Base-by-base conservation (phyloP, 495 filamentous ascomycete species). In the Aspergillus mulundensis region DNA sequence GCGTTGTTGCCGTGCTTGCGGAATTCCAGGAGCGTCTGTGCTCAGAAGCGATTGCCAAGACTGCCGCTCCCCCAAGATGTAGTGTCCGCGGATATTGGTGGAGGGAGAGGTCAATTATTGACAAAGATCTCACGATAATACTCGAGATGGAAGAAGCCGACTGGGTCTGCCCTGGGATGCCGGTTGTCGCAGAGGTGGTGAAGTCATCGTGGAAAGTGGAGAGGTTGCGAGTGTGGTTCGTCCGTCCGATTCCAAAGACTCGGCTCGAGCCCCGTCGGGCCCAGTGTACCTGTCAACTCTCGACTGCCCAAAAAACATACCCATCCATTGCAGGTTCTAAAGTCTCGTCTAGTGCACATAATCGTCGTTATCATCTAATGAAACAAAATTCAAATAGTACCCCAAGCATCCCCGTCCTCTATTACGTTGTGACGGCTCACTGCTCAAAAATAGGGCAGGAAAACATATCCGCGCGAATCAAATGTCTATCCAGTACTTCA, bases 61-160 rank as follows among this genome's bases (percentile, higher is more conserved):
- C 43, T 46, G 21, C 11, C 12, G 19, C 19, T 23, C 41, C 46
- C 55, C 55, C 55, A 40, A 52, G 28, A 58, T 58, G 55, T 48
- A 48, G 25, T 48, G 36, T 46, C 38, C 40, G 23, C 14, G 20
- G 21, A n/a, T 28, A 15, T 24, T 23, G 18, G n/a, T 19, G 11
- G 10, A 7, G 15, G 23, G n/a, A 3, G 21, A 25, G 28, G 43
- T 7, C 21, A 25, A 21, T 24, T 7, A 25, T 46, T 25, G 32
- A 36, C 32, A 25, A n/a, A 30, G 43, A 5, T 28, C 21, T 46
- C 15, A 24, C 41, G 8, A 28, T 36, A 30, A 46, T 28, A 12
- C 8, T 28, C 23, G 16, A 28, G 15, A 18, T 28, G 4, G 21
- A 28, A 46, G 32, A 4, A 28, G 25, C 11, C 12, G 32, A 30